Base-by-base conservation (phyloP, 139 green algal species). In the Astrephomene gubernaculifera region DNA sequence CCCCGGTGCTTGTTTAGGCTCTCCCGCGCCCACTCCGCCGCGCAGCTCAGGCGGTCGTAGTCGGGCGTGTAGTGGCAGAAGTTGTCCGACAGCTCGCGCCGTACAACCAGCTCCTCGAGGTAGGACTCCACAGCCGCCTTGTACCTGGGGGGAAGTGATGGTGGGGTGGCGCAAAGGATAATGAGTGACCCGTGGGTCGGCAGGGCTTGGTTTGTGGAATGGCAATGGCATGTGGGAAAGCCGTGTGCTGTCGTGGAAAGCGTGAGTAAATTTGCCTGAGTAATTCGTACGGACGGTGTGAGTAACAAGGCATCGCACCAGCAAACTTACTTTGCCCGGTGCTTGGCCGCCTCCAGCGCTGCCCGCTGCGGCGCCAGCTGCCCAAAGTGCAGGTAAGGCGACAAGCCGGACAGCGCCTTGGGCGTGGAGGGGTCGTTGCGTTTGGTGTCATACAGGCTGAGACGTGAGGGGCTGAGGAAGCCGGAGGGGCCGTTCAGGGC, bases 61-160 rank as follows among this genome's bases (percentile, higher is more conserved):
- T 89, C 79, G 39, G 70, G 57, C 29, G 70, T 54, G 91, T 21
- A 97, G 80, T 94, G 90, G 89, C 94, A 98, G 88, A 95, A 99
- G 93, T 99, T 99, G 94, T 99, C 97, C 1, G 92, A 79, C 65
- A 99, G 93, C 91, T 99, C 97, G 25, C 95, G 86, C 45, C 97
- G 89, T 57, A 99, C 92, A 0, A 99, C 91, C 61, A 98, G 87
- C 91, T 99, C 97, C 91, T 99, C 97, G 75, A 99, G 80, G 91
- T 98, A 99, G 2, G 87, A 85, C 67, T 99, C 97, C 70, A 98
- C 96, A 2, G 90, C 93, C 12, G 92, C 90, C 81, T 94, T 90
- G 78, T 79, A 90, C 79, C 87, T 90, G 85, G 0, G 4, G 19
- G 71, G 22, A n/a, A n/a, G n/a, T n/a, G n/a, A n/a, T n/a, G n/a